Conservation (phyloP, 202 grass and related monocot species). For the Dendrocalamus latiflorus region DNA sequence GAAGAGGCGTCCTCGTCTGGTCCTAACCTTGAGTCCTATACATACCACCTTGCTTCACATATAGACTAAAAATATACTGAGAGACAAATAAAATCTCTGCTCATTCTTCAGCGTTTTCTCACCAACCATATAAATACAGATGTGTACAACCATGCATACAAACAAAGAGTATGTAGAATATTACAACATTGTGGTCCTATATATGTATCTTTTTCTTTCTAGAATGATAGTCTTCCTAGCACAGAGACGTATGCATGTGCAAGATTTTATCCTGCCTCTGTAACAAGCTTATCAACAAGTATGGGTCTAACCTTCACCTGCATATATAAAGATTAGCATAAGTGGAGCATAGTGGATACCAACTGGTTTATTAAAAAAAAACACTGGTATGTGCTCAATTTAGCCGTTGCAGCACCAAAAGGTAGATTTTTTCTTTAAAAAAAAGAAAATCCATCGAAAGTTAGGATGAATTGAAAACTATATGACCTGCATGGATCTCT, state of each 20-base stretch:
- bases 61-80: background rate
- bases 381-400: background rate
- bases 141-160: no score
- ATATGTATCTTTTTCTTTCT: no score
- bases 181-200: no score
- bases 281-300: no score
- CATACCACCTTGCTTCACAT: conserved; percentile 9
- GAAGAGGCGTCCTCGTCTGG: conserved; percentile 11
- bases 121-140: no score
- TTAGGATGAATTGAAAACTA: background rate
- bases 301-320: no score
- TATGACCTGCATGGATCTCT: background rate
- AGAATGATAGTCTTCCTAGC: background rate
- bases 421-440: no score
- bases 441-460: background rate
- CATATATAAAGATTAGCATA: no score
- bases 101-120: conserved; percentile 38
- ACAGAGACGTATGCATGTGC: no score
- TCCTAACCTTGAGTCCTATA: background rate
- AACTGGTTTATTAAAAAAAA: background rate
- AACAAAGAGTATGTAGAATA: no score
- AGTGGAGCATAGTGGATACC: background rate
- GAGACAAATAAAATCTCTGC: conserved; percentile 2
- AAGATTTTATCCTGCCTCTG: no score
- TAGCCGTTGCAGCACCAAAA: conserved; percentile 11